phyloP scores from a whole-genome alignment of 2,329 filamentous ascomycete species.

The Kalmusia sp. region DNA sequence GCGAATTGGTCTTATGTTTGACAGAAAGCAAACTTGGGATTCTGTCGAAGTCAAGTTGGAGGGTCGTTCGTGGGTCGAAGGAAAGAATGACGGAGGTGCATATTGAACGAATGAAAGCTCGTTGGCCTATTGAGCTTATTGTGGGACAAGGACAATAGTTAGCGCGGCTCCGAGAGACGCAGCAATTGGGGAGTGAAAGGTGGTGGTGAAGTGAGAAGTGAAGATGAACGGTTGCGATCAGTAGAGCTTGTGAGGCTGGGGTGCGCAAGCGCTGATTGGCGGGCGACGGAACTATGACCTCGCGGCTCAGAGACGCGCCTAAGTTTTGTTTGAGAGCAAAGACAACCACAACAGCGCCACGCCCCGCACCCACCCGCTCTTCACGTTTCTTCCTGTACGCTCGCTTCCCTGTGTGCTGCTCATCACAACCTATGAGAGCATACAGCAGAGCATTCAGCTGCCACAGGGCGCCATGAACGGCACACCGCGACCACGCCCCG shows the following conservation, averaged over 20 bases:
- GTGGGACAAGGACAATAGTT: slow-evolving; percentile 16
- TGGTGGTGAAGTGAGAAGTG: slow-evolving; percentile 11
- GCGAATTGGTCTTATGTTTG: not conserved
- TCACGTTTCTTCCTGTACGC: not conserved
- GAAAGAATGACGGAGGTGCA: slow-evolving; percentile 22
- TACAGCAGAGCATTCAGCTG: slow-evolving; percentile 19
- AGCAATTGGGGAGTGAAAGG: slow-evolving; percentile 8
- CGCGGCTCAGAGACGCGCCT: slow-evolving; percentile 32
- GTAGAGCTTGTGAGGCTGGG: slow-evolving; percentile 7
- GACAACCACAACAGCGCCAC: slow-evolving; percentile 17
- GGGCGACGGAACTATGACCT: slow-evolving; percentile 24
- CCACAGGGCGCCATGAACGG: slow-evolving; percentile 74
- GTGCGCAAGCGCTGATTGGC: slow-evolving; percentile 26
- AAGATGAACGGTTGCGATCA: not conserved
- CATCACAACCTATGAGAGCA: slow-evolving; percentile 26
- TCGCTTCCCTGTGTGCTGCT: not conserved
- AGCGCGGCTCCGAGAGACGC: slow-evolving; percentile 2
- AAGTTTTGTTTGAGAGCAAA: slow-evolving; percentile 38
- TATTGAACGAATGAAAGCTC: slow-evolving; percentile 15
- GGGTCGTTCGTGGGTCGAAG: slow-evolving; percentile 18
- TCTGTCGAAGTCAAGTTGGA: slow-evolving; percentile 19
- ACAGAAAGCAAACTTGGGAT: not conserved
- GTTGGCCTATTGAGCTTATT: slow-evolving; percentile 12
- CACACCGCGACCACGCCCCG: slow-evolving; percentile 82
- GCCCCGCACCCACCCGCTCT: not conserved